A percentile compares a stretch with the other conserved stretches of the same genome.
Conservation (phyloP, 371 early-diverging fungal genomes). For the Rhizopus arrhizus region DNA sequence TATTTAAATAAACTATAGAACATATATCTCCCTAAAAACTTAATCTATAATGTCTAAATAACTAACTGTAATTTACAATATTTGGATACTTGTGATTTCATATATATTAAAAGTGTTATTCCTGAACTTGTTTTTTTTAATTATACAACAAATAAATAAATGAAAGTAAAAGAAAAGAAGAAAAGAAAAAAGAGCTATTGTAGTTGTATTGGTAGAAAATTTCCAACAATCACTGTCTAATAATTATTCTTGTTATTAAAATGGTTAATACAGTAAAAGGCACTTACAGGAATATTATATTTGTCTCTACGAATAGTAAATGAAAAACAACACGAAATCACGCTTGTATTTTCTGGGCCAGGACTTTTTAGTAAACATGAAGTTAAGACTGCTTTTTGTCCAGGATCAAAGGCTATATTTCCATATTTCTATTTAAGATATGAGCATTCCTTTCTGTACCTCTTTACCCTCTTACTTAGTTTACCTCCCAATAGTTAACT, state of each 20-base stretch:
- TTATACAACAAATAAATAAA: too few species aligned
- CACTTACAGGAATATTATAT: slow-evolving; percentile 74
- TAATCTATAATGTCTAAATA: too few species aligned
- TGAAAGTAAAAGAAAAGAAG: too few species aligned
- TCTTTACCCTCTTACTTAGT: neutral
- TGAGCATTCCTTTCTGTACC: too few species aligned
- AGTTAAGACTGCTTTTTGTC: slow-evolving; percentile 93
- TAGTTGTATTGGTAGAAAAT: slow-evolving; percentile 75
- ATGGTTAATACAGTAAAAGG: neutral
- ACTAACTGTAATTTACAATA: too few species aligned
- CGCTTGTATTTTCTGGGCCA: slow-evolving; percentile 52
- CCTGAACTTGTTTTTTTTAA: too few species aligned
- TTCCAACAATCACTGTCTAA: slow-evolving; percentile 73
- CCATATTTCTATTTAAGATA: slow-evolving; percentile 78
- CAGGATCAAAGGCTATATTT: slow-evolving; percentile 92
- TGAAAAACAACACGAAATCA: slow-evolving; percentile 85
- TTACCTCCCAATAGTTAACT: slow-evolving; percentile 81
- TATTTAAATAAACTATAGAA: too few species aligned
- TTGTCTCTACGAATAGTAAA: slow-evolving; percentile 92
- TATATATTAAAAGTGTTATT: too few species aligned
- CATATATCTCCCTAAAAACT: too few species aligned
- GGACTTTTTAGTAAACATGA: slow-evolving; percentile 71
- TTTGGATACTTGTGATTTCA: too few species aligned
- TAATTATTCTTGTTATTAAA: slow-evolving; percentile 44
- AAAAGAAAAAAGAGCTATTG: slow-evolving; percentile 19